Percentiles rank a stretch among this genome's conserved stretches.
These are phyloP conservation scores for Corymbia calophylla DNA, from an alignment of 441 rosid species.

Conservation along the genomic window DNA sequence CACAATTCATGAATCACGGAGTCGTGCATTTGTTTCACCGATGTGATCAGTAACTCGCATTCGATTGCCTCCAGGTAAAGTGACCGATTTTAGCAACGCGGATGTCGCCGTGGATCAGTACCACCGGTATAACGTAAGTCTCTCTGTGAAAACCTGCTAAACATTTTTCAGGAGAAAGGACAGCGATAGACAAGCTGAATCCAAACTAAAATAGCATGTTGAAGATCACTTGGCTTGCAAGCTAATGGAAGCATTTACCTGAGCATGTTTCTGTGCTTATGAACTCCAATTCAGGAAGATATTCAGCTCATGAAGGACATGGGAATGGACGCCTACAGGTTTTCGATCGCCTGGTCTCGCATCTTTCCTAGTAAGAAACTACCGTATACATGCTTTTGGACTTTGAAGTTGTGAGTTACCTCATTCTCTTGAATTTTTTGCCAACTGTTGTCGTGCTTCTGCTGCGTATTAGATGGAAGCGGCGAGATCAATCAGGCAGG, in stretches of 20 bases:
- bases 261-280: not conserved
- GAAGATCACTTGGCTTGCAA: too few species aligned
- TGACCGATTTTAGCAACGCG: constrained; percentile 61
- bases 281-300: constrained; percentile 42
- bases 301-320: constrained; percentile 64
- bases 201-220: not conserved
- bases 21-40: not conserved
- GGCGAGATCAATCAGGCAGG: constrained; percentile 79
- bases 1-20: not conserved
- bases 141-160: not conserved
- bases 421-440: not conserved
- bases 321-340: constrained; percentile 71
- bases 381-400: not conserved
- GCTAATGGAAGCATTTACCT: not conserved
- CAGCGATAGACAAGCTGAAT: not conserved
- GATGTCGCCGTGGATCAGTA: constrained; percentile 93
- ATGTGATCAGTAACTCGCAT: not conserved
- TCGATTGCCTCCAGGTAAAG: constrained; percentile 35
- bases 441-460: not conserved
- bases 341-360: constrained; percentile 68
- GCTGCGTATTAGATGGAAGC: constrained; percentile 53
- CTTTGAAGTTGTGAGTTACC: not conserved
- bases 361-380: constrained; percentile 52
- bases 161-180: not conserved
- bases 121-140: constrained; percentile 59